These are phyloP conservation scores for Hypomyces rosellus DNA, from an alignment of 2,329 filamentous ascomycete species.

Conservation along the genomic window DNA sequence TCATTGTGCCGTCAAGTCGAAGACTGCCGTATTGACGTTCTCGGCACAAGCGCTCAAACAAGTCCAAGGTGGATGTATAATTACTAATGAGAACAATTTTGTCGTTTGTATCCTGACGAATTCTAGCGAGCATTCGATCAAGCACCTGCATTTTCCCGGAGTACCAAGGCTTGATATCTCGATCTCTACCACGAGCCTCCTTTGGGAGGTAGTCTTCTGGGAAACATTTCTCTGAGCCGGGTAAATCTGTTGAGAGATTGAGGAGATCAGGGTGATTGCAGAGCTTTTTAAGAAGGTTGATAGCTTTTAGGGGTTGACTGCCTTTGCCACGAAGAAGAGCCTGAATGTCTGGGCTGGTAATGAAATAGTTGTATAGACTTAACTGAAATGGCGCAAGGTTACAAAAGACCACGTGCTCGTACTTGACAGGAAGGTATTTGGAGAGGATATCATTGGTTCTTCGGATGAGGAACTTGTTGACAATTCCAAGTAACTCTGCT, in stretches of 20 bases:
- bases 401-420: conserved; percentile 98
- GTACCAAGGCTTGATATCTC: conserved; percentile 91
- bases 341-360: conserved; percentile 91
- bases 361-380: conserved; percentile 93
- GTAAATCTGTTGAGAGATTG: conserved; percentile 73
- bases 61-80: conserved; percentile 91
- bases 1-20: conserved; percentile 94
- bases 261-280: conserved; percentile 97
- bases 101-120: conserved; percentile 93
- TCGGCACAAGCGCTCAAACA: conserved; percentile 88
- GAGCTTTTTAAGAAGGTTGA: conserved; percentile 93
- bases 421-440: conserved; percentile 96
- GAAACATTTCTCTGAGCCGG: conserved; percentile 74
- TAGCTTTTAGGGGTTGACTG: conserved; percentile 92
- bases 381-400: conserved; percentile 88
- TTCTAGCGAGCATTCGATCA: conserved; percentile 95
- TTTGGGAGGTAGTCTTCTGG: conserved; percentile 86
- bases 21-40: conserved; percentile 77
- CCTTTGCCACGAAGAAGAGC: conserved; percentile 87
- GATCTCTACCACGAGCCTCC: conserved; percentile 78
- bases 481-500: conserved; percentile 69
- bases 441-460: conserved; percentile 96
- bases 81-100: conserved; percentile 99
- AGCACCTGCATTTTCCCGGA: conserved; percentile 98
- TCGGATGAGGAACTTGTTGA: conserved; percentile 98